These are phyloP conservation scores for Kodamaea sagamina DNA, from an alignment of 805 yeast genomes.

Conservation along the genomic window DNA sequence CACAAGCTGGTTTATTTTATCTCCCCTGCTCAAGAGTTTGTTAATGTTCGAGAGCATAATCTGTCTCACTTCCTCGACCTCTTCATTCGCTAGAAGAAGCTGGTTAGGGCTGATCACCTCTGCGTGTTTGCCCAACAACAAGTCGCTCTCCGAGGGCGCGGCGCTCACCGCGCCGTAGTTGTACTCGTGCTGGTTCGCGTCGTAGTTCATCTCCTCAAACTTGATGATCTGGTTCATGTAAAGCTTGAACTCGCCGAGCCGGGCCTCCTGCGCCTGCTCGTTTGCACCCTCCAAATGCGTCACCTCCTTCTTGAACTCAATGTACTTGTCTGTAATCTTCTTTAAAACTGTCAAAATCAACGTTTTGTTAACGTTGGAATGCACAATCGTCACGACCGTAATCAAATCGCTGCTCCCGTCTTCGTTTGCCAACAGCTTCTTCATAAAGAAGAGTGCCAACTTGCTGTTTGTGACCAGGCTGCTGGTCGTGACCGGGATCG, in stretches of 20 bases:
- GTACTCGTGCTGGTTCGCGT: constrained; percentile 33
- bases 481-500: constrained; percentile 32
- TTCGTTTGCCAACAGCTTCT: constrained; percentile 39
- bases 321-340: constrained; percentile 52
- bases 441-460: constrained; percentile 49
- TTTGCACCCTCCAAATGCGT: constrained; percentile 14
- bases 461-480: constrained; percentile 29
- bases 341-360: constrained; percentile 51
- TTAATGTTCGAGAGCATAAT: constrained; percentile 75
- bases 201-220: constrained; percentile 51
- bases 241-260: constrained; percentile 54
- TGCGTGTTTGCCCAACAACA: constrained; percentile 14
- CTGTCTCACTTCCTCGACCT: constrained; percentile 63
- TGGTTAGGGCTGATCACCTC: constrained; percentile 38
- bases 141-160: constrained; percentile 20
- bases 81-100: constrained; percentile 47
- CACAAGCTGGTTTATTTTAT: constrained; percentile 67
- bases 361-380: constrained; percentile 45
- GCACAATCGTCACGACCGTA: constrained; percentile 52
- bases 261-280: constrained; percentile 16
- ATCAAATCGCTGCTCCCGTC: constrained; percentile 52
- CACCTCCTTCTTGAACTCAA: constrained; percentile 38
- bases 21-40: constrained; percentile 74
- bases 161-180: constrained; percentile 32
- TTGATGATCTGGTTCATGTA: constrained; percentile 58